Evolutionary conservation across 2,329 filamentous ascomycete species (phyloP).

Genomic region (Colletotrichum spaethianum): DNA sequence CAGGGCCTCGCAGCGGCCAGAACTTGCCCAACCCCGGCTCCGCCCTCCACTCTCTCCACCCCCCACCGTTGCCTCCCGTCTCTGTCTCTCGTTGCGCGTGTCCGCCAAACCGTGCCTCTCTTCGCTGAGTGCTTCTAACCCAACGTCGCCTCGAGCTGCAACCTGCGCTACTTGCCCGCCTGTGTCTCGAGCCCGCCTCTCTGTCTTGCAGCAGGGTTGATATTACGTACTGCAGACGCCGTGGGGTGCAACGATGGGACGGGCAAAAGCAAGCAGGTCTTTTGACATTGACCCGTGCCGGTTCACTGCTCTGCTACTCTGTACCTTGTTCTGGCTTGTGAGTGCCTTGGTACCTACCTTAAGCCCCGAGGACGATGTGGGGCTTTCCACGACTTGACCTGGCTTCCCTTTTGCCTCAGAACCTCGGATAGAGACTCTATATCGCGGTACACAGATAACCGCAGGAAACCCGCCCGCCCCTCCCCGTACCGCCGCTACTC

Average conservation of each 20-base stretch:
- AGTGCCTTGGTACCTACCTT: too few relatives aligned
- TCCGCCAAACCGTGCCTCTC: not conserved
- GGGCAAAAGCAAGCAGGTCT: not conserved
- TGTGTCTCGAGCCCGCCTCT: too few relatives aligned
- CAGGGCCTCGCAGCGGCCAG: conserved; percentile 36
- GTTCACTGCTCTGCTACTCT: not conserved
- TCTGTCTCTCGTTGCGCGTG: not conserved
- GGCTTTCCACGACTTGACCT: not conserved
- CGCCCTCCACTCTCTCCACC: conserved; percentile 10
- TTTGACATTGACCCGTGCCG: not conserved
- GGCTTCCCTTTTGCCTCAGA: not conserved
- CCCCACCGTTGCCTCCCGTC: not conserved
- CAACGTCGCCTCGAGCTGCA: not conserved
- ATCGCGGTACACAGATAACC: not conserved
- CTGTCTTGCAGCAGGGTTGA: not conserved
- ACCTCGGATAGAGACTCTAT: conserved; percentile 1
- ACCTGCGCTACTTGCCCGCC: not conserved
- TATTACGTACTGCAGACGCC: conserved; percentile 1
- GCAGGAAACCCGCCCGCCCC: not conserved
- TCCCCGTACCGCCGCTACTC: conserved; percentile 1
- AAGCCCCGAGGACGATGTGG: not conserved
- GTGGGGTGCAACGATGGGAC: not conserved
- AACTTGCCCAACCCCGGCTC: conserved; percentile 25
- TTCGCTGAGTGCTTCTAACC: not conserved
- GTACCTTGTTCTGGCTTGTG: not conserved